Base-by-base conservation (phyloP, 495 filamentous ascomycete species). In the Aspergillus steynii region DNA sequence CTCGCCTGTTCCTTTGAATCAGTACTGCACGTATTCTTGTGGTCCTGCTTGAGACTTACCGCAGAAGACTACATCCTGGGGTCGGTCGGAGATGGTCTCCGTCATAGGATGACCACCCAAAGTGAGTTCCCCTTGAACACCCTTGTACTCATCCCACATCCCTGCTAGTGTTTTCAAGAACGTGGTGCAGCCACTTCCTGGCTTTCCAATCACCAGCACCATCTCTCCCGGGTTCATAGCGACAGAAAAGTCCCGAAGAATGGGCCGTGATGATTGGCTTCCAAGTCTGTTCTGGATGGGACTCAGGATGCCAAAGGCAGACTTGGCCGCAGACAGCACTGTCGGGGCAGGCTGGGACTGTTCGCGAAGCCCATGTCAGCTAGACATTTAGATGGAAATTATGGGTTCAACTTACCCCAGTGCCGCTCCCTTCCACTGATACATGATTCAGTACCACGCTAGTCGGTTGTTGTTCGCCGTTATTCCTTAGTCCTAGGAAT, bases 111-210 rank as follows among this genome's bases (percentile, higher is more conserved):
- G 5, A 34, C 45, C 45, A 20, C 55, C 55, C 6, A 49, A 50
- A 14, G 45, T 49, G 25, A 58, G 26, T 8, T 26, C 28, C 0
- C 55, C 55, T 8, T 31, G 27, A 26, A 47, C 46, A 25, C 4
- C 25, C 37, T 29, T 31, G 42, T 58, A 58, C 28, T 58, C 55
- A 5, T 26, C 47, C 34, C 37, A 31, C 55, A 58, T 58, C 10
- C 46, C 27, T 0, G 34, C 37, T 10, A 58, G 8, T 2, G 55
- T 48, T 15, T 58, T 58, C 45, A 58, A 25, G 26, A 68, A 54
- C 1, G 68, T 71, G 26, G 50, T 58, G 50, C 65, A 70, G 14
- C 67, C 67, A n/a, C 51, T 56, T 1, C 67, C 67, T n/a, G 67
- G 67, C 9, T 62, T 29, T n/a, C 67, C 67, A 32, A 70, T 55